Conservation (phyloP, 805 yeast species). For the Saturnispora hagleri region DNA sequence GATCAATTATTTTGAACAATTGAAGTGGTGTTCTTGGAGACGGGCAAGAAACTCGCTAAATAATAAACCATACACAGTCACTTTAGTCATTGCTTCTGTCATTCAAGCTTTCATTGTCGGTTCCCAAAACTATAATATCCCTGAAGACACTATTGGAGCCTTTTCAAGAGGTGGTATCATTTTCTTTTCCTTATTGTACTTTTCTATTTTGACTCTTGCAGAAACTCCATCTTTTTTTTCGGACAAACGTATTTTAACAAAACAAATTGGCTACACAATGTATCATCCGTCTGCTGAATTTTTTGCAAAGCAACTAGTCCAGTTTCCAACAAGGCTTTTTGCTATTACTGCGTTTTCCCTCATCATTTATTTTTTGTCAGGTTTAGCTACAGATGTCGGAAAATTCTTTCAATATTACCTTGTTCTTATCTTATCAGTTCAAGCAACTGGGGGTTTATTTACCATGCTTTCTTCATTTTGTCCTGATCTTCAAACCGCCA, state of each 20-base stretch:
- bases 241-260: constrained; percentile 52
- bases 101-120: constrained; percentile 52
- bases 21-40: constrained; percentile 42
- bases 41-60: constrained; percentile 46
- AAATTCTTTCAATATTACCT: constrained; percentile 32
- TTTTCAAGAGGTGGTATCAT: constrained; percentile 51
- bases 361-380: constrained; percentile 42
- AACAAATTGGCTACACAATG: constrained; percentile 54
- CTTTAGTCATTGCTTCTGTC: constrained; percentile 39
- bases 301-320: constrained; percentile 46
- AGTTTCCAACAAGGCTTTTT: constrained; percentile 46
- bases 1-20: constrained; percentile 41
- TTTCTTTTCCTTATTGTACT: constrained; percentile 51
- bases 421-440: constrained; percentile 20
- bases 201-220: constrained; percentile 51
- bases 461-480: constrained; percentile 42
- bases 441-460: constrained; percentile 43
- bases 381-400: constrained; percentile 44
- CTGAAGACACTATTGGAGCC: constrained; percentile 16
- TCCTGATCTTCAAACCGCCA: constrained; percentile 44
- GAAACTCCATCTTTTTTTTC: constrained; percentile 52
- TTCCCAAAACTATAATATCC: constrained; percentile 31
- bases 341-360: constrained; percentile 40
- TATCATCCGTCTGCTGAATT: constrained; percentile 61
- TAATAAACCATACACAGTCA: constrained; percentile 46